Evolutionary conservation across 2,329 filamentous ascomycete genomes (phyloP), one percentile per base, ranked within the genome.

Genomic region (Cladophialophora exuberans): DNA sequence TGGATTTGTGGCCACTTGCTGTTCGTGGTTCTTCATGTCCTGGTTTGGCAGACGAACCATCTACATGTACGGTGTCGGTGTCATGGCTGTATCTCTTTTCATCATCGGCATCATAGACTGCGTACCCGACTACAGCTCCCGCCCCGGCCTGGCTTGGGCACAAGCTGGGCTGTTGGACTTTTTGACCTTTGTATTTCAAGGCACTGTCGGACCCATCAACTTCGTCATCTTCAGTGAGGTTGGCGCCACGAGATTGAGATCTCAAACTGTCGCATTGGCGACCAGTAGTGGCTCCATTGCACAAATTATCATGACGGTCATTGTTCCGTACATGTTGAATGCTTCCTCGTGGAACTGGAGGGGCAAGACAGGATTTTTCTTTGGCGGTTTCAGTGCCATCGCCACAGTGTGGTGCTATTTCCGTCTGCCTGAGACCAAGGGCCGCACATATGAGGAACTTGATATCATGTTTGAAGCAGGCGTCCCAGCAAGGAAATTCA

Each of bases 1-100:
- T 2, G 75, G 73, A 3, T 69, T 77, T 17, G 30, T 75, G 1
- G 80, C 79, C 2, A 81, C 79, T 0, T 69, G 73, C 2, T 70
- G 74, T 0, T 80, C 79, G 2, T 83, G 79, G 79, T 68, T 68
- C 56, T 76, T 94, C 46, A 92, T 94, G 85, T 84, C 68, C 9
- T 73, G 65, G 64, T 74, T 75, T 59, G 62, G 60, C 33, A 53
- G 60, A 23, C 52, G 60, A n/a, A 62, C 59, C n/a, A 51, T 62
- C 36, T 62, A 60, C 39, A 54, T 76, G n/a, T 65, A 46, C 5
- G 69, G 83, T 3, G 81, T 95, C 17, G 90, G 81, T 70, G 62
- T 73, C 52, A 90, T 72, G 38, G 54, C 50, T 10, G 50, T 64
- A 3, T 55, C 71, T 9, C 61, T 71, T 1, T 54, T 71, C n/a